A percentile compares a stretch with the other conserved stretches of the same genome.
These are phyloP conservation scores for Mortierella polycephala DNA, from an alignment of 371 early-diverging fungal species.

Conservation along the genomic window DNA sequence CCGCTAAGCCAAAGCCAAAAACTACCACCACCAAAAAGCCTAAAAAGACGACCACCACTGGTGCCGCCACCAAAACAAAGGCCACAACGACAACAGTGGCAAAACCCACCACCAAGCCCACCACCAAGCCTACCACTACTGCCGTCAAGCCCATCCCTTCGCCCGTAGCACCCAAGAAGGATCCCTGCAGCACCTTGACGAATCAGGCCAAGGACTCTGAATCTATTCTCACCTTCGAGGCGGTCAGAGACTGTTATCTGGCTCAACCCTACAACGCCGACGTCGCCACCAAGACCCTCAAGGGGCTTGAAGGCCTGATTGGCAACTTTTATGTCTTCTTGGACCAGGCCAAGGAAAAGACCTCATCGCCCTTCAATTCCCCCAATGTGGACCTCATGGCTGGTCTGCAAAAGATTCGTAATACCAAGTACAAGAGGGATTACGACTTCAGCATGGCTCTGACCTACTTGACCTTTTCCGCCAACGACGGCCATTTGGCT, in stretches of 20 bases:
- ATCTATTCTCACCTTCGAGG: slow-evolving; percentile 22
- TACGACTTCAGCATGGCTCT: slow-evolving; percentile 50
- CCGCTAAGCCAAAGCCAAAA: slow-evolving; percentile 3
- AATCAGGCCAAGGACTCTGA: slow-evolving; percentile 18
- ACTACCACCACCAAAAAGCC: not conserved
- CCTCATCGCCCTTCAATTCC: slow-evolving; percentile 29
- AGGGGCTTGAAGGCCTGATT: slow-evolving; percentile 25
- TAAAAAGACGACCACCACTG: slow-evolving; percentile 4
- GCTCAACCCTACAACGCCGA: slow-evolving; percentile 31
- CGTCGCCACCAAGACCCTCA: slow-evolving; percentile 32
- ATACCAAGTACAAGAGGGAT: slow-evolving; percentile 44
- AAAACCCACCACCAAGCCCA: not conserved
- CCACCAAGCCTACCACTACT: not conserved
- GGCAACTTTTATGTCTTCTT: slow-evolving; percentile 47
- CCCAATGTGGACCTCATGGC: slow-evolving; percentile 31
- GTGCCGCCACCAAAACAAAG: slow-evolving; percentile 9
- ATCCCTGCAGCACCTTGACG: slow-evolving; percentile 31
- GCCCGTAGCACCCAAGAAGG: slow-evolving; percentile 8
- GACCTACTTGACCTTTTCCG: slow-evolving; percentile 27
- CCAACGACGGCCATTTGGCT: slow-evolving; percentile 46
- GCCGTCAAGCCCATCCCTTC: not conserved
- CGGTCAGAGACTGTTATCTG: slow-evolving; percentile 31
- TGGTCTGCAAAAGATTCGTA: slow-evolving; percentile 31
- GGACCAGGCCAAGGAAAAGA: slow-evolving; percentile 34
- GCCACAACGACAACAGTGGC: not conserved